Percentiles rank a stretch among this genome's conserved stretches.
These are phyloP conservation scores for Ascoidea rubescens DNA, from an alignment of 805 yeast species.

Conservation along the genomic window DNA sequence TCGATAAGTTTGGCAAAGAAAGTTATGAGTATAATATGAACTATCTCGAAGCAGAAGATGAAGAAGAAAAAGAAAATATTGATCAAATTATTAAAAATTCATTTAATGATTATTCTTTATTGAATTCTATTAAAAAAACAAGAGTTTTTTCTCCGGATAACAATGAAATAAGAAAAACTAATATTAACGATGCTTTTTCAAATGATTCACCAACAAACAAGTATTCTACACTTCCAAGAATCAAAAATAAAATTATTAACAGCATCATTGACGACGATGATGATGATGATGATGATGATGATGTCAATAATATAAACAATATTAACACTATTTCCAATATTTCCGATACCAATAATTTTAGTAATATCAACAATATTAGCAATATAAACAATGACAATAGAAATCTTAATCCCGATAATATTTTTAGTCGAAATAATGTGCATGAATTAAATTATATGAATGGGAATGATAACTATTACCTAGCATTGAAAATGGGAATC, in stretches of 20 bases:
- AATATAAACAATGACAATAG: neutral
- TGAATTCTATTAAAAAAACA: neutral
- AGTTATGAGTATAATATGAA: no score
- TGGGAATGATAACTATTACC: neutral
- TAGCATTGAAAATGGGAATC: neutral
- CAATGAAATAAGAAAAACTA: no score
- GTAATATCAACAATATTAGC: no score
- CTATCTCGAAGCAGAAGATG: neutral
- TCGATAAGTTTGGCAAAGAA: neutral
- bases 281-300: neutral
- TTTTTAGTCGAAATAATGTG: no score
- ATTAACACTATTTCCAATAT: neutral
- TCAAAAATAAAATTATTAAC: no score
- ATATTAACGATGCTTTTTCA: no score
- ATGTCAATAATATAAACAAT: no score
- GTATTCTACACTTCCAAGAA: no score
- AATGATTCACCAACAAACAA: no score
- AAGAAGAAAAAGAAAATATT: neutral
- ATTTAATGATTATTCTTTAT: neutral
- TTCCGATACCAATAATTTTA: neutral
- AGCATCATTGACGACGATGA: neutral
- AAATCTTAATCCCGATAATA: neutral
- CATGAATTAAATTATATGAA: neutral
- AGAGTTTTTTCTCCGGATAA: no score
- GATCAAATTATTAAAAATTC: neutral